phyloP scores from a whole-genome alignment of 1,139 yeast genomes.

The Meyerozyma sp. region DNA sequence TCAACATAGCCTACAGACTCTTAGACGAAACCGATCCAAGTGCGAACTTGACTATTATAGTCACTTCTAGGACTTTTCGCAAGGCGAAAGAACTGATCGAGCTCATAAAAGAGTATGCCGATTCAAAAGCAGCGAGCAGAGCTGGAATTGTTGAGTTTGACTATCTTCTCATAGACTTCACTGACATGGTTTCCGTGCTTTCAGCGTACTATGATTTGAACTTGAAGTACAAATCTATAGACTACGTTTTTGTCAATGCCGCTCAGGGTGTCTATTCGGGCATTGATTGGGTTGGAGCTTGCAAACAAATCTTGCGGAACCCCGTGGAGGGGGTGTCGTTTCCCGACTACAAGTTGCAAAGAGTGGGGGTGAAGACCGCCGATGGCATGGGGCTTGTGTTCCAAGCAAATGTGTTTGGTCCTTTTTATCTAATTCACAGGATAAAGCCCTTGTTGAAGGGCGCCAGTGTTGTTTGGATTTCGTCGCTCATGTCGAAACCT shows the following conservation, averaged over 20 bases:
- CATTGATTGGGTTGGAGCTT: slow-evolving; percentile 78
- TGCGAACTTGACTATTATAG: slow-evolving; percentile 65
- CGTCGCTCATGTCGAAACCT: slow-evolving; percentile 74
- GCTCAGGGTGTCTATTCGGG: slow-evolving; percentile 87
- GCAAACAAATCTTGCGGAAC: slow-evolving; percentile 52
- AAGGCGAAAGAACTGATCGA: slow-evolving; percentile 74
- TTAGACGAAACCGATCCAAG: slow-evolving; percentile 52
- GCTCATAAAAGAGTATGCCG: slow-evolving; percentile 49
- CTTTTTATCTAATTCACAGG: slow-evolving; percentile 73
- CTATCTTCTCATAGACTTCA: slow-evolving; percentile 78
- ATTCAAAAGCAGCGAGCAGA: slow-evolving; percentile 27
- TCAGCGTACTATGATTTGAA: slow-evolving; percentile 68
- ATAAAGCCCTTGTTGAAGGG: slow-evolving; percentile 50
- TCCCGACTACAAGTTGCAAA: slow-evolving; percentile 79
- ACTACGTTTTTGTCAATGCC: slow-evolving; percentile 80
- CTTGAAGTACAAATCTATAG: slow-evolving; percentile 59
- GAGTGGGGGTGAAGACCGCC: slow-evolving; percentile 62
- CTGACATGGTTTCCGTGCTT: slow-evolving; percentile 83
- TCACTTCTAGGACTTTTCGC: slow-evolving; percentile 85
- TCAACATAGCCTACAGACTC: slow-evolving; percentile 76
- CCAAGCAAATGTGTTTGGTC: slow-evolving; percentile 94
- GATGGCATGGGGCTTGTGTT: slow-evolving; percentile 82
- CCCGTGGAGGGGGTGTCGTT: slow-evolving; percentile 82
- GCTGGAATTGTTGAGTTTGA: slow-evolving; percentile 71
- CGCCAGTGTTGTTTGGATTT: slow-evolving; percentile 77